A percentile compares a stretch with the other conserved stretches of the same genome.
These are phyloP conservation scores for Iris macrosiphon DNA, from an alignment of 106 monocot species.

Conservation along the genomic window DNA sequence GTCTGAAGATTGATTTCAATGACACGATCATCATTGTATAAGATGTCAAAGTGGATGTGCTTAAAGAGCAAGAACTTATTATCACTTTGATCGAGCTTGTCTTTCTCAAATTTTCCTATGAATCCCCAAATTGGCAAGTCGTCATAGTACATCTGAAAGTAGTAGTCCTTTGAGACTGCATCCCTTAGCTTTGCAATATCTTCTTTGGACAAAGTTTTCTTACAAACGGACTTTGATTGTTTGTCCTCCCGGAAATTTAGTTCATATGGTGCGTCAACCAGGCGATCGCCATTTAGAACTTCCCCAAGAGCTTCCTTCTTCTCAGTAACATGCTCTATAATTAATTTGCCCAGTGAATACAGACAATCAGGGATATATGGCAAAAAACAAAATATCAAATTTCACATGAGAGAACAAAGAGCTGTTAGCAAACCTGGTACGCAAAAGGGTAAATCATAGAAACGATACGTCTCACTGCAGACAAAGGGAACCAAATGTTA, in stretches of 20 bases:
- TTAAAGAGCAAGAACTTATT: slow-evolving; percentile 43
- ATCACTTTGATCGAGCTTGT: slow-evolving; percentile 26
- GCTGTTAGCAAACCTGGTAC: slow-evolving; percentile 17
- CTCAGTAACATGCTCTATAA: slow-evolving; percentile 41
- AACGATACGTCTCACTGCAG: slow-evolving; percentile 36
- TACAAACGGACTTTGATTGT: slow-evolving; percentile 33
- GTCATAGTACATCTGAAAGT: slow-evolving; percentile 73
- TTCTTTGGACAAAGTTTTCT: slow-evolving; percentile 36
- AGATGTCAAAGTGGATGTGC: slow-evolving; percentile 49
- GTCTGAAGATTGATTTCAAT: slow-evolving; percentile 48
- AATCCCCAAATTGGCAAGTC: slow-evolving; percentile 67
- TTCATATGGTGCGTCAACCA: slow-evolving; percentile 56
- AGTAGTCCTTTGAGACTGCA: slow-evolving; percentile 56
- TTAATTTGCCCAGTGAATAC: no score
- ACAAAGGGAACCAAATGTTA: background rate
- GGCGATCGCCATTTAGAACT: slow-evolving; percentile 56
- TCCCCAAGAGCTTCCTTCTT: slow-evolving; percentile 68
- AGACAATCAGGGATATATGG: background rate
- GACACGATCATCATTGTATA: slow-evolving; percentile 47
- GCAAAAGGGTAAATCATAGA: slow-evolving; percentile 29
- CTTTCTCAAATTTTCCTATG: slow-evolving; percentile 41
- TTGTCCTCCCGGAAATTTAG: slow-evolving; percentile 44
- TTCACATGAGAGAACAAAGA: background rate
- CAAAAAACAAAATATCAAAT: background rate
- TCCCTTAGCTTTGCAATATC: slow-evolving; percentile 41